Conservation (phyloP, 2,329 filamentous ascomycete genomes). For the Malbranchea zuffiana region DNA sequence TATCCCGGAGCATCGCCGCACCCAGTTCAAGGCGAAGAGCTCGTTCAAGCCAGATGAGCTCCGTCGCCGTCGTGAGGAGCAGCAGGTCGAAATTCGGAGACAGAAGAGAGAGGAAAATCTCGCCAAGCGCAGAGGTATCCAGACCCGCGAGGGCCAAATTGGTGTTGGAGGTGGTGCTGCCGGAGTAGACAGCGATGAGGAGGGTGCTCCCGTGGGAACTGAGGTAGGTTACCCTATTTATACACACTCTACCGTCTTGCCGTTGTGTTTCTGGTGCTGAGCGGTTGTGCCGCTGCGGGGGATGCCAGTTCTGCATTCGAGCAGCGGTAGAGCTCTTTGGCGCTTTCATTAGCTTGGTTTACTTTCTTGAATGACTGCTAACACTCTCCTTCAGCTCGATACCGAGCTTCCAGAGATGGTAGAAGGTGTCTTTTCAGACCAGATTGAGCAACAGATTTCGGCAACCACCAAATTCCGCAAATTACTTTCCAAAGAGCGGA, state of each 20-base stretch:
- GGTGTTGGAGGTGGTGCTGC: constrained; percentile 55
- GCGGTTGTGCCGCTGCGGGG: too few relatives aligned
- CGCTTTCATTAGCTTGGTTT: background rate
- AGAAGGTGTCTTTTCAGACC: constrained; percentile 91
- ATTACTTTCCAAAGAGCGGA: constrained; percentile 94
- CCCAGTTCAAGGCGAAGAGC: constrained; percentile 98
- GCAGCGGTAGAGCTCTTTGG: too few relatives aligned
- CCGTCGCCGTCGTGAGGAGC: constrained; percentile 93
- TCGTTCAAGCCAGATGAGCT: constrained; percentile 99
- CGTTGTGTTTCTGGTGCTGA: too few relatives aligned
- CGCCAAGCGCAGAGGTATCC: constrained; percentile 93
- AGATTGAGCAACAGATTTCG: constrained; percentile 95
- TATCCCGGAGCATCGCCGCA: constrained; percentile 98
- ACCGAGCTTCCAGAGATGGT: constrained; percentile 99
- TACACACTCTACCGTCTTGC: too few relatives aligned
- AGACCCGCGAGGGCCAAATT: constrained; percentile 57
- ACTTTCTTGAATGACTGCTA: constrained; percentile 1
- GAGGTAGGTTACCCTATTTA: constrained; percentile 58
- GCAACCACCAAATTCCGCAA: constrained; percentile 98
- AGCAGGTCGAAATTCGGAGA: constrained; percentile 98
- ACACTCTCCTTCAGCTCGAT: constrained; percentile 55
- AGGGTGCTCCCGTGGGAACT: constrained; percentile 84
- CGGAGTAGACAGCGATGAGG: constrained; percentile 94
- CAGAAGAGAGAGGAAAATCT: constrained; percentile 98
- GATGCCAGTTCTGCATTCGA: too few relatives aligned